Evolutionary conservation across 768 basidiomycete species (phyloP), one percentile per base, ranked within the genome.

Genomic region (Agaricus blazei): DNA sequence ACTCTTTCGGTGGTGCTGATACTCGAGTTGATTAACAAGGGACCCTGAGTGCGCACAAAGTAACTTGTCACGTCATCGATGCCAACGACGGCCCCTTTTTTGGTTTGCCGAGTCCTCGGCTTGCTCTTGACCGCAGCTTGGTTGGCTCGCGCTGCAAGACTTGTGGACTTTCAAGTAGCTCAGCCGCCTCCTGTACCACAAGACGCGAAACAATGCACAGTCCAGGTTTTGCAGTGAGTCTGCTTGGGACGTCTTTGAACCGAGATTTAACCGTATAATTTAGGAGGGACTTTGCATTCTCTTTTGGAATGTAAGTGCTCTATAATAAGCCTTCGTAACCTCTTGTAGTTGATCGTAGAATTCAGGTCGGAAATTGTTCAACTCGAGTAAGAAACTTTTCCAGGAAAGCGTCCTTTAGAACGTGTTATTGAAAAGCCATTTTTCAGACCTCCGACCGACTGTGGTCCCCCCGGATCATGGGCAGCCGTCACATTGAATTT

Each of bases 401-500:
- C 31, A 26, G 27, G 15, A 9, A 12, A 19, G 19, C 19, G 19
- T 19, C 19, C 19, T 19, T 14, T 43, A 29, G 31, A 15, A 31
- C 31, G 4, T 4, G 31, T n/a, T 53, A 19, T 27, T 34, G 19
- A 15, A 4, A n/a, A 9, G 9, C 41, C 53, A 43, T 48, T 28
- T 27, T 43, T 24, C 50, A 89, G 87, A 24, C 89, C 89, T 26
- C 87, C 88, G 0, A 79, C 80, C 9, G 79, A 85, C 61, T 91
- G 89, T 65, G 88, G 89, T 14, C 65, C 74, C 3, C 71, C 77
- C 23, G 87, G 89, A 1, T 80, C 84, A 4, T 91, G 89, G 89
- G 80, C 85, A 6, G 88, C 81, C 0, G 75, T 91, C 31, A 86
- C 82, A 8, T 71, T 90, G 36, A 90, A 90, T 65, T 83, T 89